Conservation (phyloP, 2,329 filamentous ascomycete species). For the Aspergillus tanneri region DNA sequence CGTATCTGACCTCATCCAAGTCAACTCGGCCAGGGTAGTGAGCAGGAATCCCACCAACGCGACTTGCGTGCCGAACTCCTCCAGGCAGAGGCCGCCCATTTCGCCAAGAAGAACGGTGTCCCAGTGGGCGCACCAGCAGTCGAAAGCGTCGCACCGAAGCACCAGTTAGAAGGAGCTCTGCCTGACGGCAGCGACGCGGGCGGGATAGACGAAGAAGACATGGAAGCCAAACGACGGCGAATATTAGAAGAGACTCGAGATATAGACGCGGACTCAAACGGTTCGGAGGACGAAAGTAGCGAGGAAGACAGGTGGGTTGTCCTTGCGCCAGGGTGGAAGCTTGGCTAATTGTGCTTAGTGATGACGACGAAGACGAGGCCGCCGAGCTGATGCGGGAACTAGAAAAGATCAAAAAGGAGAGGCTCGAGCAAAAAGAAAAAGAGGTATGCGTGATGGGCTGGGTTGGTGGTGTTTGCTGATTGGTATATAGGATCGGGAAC, state of each 20-base stretch:
- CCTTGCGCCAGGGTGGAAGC: too few species aligned
- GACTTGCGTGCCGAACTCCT: conserved; percentile 89
- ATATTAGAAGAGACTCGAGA: conserved; percentile 86
- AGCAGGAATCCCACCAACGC: conserved; percentile 66
- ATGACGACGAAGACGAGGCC: conserved; percentile 76
- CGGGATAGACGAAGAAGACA: conserved; percentile 60
- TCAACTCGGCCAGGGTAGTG: conserved; percentile 85
- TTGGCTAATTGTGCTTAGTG: conserved; percentile 48
- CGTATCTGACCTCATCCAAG: conserved; percentile 42
- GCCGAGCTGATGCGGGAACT: conserved; percentile 89
- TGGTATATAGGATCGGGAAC: conserved; percentile 66
- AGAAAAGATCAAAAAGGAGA: conserved; percentile 87
- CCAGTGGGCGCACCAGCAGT: conserved; percentile 46
- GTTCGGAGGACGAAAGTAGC: conserved; percentile 58
- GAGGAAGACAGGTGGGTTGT: conserved; percentile 57
- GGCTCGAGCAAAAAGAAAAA: conserved; percentile 75
- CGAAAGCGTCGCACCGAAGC: conserved; percentile 56
- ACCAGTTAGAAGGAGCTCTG: conserved; percentile 58
- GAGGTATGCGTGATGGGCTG: conserved; percentile 51
- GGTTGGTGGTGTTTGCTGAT: conserved; percentile 15
- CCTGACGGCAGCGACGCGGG: conserved; percentile 34
- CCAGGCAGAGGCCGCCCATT: conserved; percentile 82
- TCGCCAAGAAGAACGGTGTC: conserved; percentile 75
- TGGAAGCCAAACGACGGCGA: conserved; percentile 77
- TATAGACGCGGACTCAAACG: conserved; percentile 78